Base-by-base conservation (phyloP, 768 basidiomycete genomes). In the Austroboletus festivus region DNA sequence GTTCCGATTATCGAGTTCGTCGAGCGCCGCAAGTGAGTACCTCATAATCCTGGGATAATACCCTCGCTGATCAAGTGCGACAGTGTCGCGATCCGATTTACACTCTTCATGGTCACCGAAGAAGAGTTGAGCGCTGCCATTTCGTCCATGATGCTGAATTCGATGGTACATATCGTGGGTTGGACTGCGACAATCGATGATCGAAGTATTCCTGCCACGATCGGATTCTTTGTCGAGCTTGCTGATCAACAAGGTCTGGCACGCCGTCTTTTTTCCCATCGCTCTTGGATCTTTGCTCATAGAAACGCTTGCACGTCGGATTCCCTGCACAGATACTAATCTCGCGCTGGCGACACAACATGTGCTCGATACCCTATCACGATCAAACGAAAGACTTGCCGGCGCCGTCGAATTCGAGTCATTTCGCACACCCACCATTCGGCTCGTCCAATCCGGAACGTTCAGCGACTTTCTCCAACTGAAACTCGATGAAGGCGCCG, bases 201-300 rank as follows among this genome's bases (percentile, higher is more conserved):
- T 6, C 46, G 53, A 26, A 15, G 19, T 3, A 4, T 22, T 2
- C 53, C 53, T 23, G 12, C 18, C 10, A 43, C 45, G 9, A 44
- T 31, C 41, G 53, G 50, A 22, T 53, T 34, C 26, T 21, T 53
- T 20, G 31, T 53, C n/a, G 52, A 53, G 30, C 30, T 46, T 11
- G 35, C 43, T 18, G 31, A 33, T 8, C 26, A 48, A 4, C 1
- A 16, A 43, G 35, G 51, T 51, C 6, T 9, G 26, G 6, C 24
- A 24, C 15, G n/a, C n/a, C n/a, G n/a, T 21, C 12, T 4, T 12
- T n/a, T 15, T 22, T 35, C 12, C 4, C n/a, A n/a, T n/a, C n/a
- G n/a, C n/a, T n/a, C n/a, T n/a, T n/a, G n/a, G n/a, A n/a, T n/a
- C 11, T 19, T 28, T 9, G 13, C 18, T 37, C n/a, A n/a, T n/a